These are phyloP conservation scores for Cucurbita maxima DNA, from an alignment of 306 rosid species.

Conservation along the genomic window DNA sequence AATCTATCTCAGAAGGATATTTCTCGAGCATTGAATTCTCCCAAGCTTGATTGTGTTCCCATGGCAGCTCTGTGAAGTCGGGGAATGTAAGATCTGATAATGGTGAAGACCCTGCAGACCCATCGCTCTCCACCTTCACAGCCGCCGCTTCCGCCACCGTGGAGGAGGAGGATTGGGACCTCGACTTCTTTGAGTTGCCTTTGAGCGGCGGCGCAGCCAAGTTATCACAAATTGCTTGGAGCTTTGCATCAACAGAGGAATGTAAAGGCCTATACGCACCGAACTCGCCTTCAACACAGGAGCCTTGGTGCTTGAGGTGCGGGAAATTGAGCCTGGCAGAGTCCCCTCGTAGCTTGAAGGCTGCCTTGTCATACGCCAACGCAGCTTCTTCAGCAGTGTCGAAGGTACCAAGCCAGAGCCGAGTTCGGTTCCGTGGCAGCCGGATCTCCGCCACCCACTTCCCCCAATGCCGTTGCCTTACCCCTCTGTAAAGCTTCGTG, in stretches of 20 bases:
- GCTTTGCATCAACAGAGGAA: conserved; percentile 89
- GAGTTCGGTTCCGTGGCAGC: conserved; percentile 79
- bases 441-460: conserved; percentile 99
- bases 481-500: conserved; percentile 87
- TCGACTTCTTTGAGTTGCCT: conserved; percentile 27
- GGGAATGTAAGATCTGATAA: conserved; percentile 62
- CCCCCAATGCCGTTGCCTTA: conserved; percentile 95
- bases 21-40: conserved; percentile 40
- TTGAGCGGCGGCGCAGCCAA: conserved; percentile 56
- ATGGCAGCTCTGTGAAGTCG: conserved; percentile 35
- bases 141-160: not conserved
- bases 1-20: conserved; percentile 92
- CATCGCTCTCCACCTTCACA: conserved; percentile 55
- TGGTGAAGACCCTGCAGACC: conserved; percentile 67
- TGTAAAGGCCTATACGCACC: conserved; percentile 79
- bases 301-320: conserved; percentile 53
- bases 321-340: conserved; percentile 91
- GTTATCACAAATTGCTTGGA: conserved; percentile 75
- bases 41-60: conserved; percentile 43
- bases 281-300: conserved; percentile 31
- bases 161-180: not conserved
- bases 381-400: conserved; percentile 99
- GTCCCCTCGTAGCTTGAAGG: conserved; percentile 93
- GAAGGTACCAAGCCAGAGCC: conserved; percentile 95
- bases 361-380: conserved; percentile 87